Conservation (phyloP, 2,329 filamentous ascomycete genomes). For the Trichoderma arundinaceum region DNA sequence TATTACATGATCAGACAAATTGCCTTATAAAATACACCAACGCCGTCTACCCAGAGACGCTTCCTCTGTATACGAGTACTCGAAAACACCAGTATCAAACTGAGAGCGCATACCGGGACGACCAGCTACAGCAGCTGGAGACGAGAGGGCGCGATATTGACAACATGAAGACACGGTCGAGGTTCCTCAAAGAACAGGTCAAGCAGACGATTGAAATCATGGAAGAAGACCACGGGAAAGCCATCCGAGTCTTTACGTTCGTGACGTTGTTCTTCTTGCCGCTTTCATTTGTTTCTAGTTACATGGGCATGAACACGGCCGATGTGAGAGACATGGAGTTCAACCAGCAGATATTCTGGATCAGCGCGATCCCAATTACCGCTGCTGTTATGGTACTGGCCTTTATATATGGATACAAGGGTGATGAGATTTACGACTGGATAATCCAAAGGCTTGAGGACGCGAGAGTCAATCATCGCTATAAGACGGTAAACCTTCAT, state of each 20-base stretch:
- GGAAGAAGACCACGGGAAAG: constrained; percentile 43
- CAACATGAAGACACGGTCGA: constrained; percentile 20
- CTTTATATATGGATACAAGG: constrained; percentile 36
- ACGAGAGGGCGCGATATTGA: background rate
- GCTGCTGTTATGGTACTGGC: constrained; percentile 39
- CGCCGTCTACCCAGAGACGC: background rate
- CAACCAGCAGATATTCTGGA: constrained; percentile 51
- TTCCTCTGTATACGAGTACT: background rate
- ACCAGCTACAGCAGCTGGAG: background rate
- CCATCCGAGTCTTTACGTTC: constrained; percentile 47
- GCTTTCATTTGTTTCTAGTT: constrained; percentile 37
- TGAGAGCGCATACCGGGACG: background rate
- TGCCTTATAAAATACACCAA: background rate
- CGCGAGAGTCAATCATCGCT: too few relatives aligned
- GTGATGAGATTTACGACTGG: constrained; percentile 32
- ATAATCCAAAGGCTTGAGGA: background rate
- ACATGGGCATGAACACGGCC: constrained; percentile 53
- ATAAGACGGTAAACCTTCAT: too few relatives aligned
- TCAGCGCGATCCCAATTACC: constrained; percentile 48
- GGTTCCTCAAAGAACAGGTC: constrained; percentile 35
- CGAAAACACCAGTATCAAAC: background rate
- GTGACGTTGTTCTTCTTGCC: constrained; percentile 48
- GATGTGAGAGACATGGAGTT: constrained; percentile 49
- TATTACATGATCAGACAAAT: background rate
- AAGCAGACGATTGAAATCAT: constrained; percentile 39